phyloP scores from a whole-genome alignment of 2,329 filamentous ascomycete species.

The Phialocephala subalpina region DNA sequence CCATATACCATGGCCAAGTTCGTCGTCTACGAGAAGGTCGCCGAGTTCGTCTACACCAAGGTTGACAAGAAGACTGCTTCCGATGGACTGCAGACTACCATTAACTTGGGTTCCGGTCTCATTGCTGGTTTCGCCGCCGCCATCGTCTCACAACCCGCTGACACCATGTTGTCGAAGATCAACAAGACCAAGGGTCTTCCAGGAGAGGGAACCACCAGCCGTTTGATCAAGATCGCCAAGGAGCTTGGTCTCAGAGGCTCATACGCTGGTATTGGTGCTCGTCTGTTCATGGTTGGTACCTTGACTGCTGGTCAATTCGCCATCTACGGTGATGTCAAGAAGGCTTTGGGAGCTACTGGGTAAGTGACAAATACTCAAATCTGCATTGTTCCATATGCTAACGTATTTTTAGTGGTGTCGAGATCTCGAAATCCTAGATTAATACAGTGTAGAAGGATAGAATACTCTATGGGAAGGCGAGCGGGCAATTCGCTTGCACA shows the following conservation, averaged over 20 bases:
- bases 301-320: slow-evolving; percentile 75
- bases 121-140: slow-evolving; percentile 87
- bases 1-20: slow-evolving; percentile 97
- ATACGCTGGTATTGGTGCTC: slow-evolving; percentile 83
- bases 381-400: too few species aligned
- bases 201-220: slow-evolving; percentile 82
- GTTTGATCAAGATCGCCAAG: slow-evolving; percentile 87
- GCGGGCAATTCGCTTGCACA: slow-evolving; percentile 21
- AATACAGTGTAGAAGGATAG: slow-evolving; percentile 15
- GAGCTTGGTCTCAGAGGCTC: slow-evolving; percentile 83
- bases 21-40: slow-evolving; percentile 90
- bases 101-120: slow-evolving; percentile 83
- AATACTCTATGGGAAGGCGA: slow-evolving; percentile 17
- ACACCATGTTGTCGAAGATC: slow-evolving; percentile 95
- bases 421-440: slow-evolving; percentile 60
- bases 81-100: slow-evolving; percentile 74
- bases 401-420: slow-evolving; percentile 64
- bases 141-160: slow-evolving; percentile 86
- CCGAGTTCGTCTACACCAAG: slow-evolving; percentile 73
- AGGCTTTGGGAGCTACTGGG: slow-evolving; percentile 47
- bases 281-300: slow-evolving; percentile 69
- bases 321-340: slow-evolving; percentile 84
- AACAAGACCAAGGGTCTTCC: slow-evolving; percentile 92
- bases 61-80: slow-evolving; percentile 77
- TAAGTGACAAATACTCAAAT: too few species aligned